Evolutionary conservation across 2,329 filamentous ascomycete genomes (phyloP), one percentile per base, ranked within the genome.

Genomic region (Coleophoma crateriformis): DNA sequence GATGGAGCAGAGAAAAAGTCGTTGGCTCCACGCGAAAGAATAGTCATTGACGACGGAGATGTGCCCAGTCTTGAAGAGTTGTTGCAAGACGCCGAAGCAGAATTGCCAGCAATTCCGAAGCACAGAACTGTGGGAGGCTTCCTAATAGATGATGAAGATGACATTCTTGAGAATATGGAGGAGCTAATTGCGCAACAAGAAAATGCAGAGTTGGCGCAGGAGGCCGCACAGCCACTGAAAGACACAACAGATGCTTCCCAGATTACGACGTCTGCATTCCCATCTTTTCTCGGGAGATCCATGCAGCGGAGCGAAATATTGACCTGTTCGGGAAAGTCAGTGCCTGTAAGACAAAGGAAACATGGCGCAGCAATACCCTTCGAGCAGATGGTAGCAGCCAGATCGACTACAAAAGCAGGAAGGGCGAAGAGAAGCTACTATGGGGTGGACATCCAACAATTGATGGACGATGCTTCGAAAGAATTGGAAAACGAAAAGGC

Each of bases 371-470:
- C 69, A 1, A 63, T 78, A 1, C 73, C 85, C 0, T 89, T 86
- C 60, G 82, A 88, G 60, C 71, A 78, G 37, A 76, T 90, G 58
- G 79, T 88, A 3, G 85, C 85, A 19, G 77, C 81, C 11, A 75
- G 86, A 45, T 88, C 86, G 5, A 79, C 71, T 49, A 82, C 78
- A 1, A 82, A 81, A 54, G 79, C 85, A 50, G 85, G 86, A 2
- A 76, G 82, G 51, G 87, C 87, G 2, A 81, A 81, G 60, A 81
- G 81, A 58, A 85, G 84, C 59, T 97, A 91, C 68, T 99, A 96
- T 65, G 94, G 94, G 10, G 86, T 99, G 56, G 86, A 96, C 43
- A 94, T 99, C 33, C 90, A 96, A 66, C 76, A 82, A 49, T 72
- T 99, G 37, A 78, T 97, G 50, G 84, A 88, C 50, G 78, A 85